These are phyloP conservation scores for Pythium oligandrum DNA, from an alignment of 352 stramenopile genomes.

Conservation along the genomic window DNA sequence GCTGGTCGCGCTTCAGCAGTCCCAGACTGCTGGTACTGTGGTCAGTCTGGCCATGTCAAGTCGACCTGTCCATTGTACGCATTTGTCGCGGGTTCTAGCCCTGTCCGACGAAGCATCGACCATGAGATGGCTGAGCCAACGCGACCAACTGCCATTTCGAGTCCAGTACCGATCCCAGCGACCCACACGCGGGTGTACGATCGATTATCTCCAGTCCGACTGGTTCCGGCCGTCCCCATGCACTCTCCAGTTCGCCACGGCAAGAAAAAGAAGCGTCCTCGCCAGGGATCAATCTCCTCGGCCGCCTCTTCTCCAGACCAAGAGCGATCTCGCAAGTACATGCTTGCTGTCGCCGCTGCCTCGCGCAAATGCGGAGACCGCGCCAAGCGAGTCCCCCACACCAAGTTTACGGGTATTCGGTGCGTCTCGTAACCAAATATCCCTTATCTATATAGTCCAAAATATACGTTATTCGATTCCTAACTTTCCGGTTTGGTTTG, in stretches of 20 bases:
- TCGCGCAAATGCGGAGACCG: conserved; percentile 12
- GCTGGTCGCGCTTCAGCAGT: conserved; percentile 7
- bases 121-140: not conserved
- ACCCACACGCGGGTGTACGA: too few relatives aligned
- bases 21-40: conserved; percentile 78
- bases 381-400: not conserved
- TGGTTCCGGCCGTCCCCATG: not conserved
- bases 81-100: conserved; percentile 13
- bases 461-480: too few relatives aligned
- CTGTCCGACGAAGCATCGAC: not conserved
- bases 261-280: conserved; percentile 66
- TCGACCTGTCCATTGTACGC: conserved; percentile 55
- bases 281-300: conserved; percentile 36
- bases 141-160: not conserved
- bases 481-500: too few relatives aligned
- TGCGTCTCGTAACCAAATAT: conserved; percentile 8
- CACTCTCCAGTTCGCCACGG: conserved; percentile 20
- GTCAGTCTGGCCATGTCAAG: conserved; percentile 68
- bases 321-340: conserved; percentile 17
- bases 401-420: conserved; percentile 8
- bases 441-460: too few relatives aligned
- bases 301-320: conserved; percentile 24
- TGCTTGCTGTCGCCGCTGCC: conserved; percentile 6
- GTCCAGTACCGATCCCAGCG: not conserved
- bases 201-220: too few relatives aligned